These are phyloP conservation scores for Collariella sp. DNA, from an alignment of 495 filamentous ascomycete species.

Conservation along the genomic window DNA sequence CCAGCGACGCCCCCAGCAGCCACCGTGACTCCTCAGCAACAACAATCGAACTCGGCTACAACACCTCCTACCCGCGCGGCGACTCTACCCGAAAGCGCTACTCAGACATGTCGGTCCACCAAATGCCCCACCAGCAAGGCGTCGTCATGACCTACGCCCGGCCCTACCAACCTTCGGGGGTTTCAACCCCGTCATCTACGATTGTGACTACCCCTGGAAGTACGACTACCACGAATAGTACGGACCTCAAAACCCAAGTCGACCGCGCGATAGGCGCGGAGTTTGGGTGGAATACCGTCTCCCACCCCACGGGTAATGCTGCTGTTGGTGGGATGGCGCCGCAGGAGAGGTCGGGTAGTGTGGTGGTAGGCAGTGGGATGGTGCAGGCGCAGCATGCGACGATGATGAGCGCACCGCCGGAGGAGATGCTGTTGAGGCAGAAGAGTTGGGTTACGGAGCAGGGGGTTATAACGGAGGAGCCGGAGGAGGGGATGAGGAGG, in stretches of 20 bases:
- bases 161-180: not conserved
- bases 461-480: constrained; percentile 10
- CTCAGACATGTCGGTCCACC: not conserved
- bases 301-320: not conserved
- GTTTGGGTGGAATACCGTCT: constrained; percentile 29
- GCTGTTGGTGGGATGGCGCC: not conserved
- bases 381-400: constrained; percentile 3
- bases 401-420: not conserved
- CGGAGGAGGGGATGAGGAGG: constrained; percentile 6
- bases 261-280: constrained; percentile 31
- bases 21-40: no score
- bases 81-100: not conserved
- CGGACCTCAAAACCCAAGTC: constrained; percentile 21
- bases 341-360: constrained; percentile 15
- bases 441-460: constrained; percentile 21
- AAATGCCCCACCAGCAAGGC: not conserved
- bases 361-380: constrained; percentile 16
- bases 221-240: not conserved
- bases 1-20: no score
- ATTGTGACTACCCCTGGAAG: not conserved
- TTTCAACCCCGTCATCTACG: not conserved
- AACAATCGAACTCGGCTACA: constrained; percentile 19
- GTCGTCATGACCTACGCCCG: not conserved
- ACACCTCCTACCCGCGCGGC: constrained; percentile 5
- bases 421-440: constrained; percentile 3